Base-by-base conservation (phyloP, 768 basidiomycete species). In the Tephrocybe rancida region DNA sequence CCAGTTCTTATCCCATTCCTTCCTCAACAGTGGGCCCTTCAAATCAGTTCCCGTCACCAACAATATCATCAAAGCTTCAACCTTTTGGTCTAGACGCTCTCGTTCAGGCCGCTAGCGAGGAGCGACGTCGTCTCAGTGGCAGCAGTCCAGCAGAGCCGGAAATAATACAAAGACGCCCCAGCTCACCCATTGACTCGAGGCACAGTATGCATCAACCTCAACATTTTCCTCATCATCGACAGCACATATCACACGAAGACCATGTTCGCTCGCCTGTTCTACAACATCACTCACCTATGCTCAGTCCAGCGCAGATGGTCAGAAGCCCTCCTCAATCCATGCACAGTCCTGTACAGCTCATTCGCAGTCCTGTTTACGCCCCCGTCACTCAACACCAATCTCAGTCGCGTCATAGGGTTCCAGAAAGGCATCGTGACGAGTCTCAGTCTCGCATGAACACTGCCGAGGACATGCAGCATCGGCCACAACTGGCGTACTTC, bases 61-160 rank as follows among this genome's bases (percentile, higher is more conserved):
- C 52, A 53, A 62, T 27, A 61, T 26, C 52, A 42, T 25, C 56
- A 47, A 55, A 62, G 59, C 64, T 50, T 18, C 64, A 64, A 50
- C 70, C 57, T 63, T 62, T 70, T 3, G 80, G 79, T 21, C 69
- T 89, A 44, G 86, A 89, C 42, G 86, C 84, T 2, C 79, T 90
- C 38, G 87, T 86, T 10, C 85, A 88, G 67, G 87, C 80, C 19
- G 88, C 88, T 3, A 82, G 84, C 0, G 81, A 85, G 61, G 87
- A 88, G 60, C 78, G 82, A 41, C 74, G 79, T 29, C 70, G 85
- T 25, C 73, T 88, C 52, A 68, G 67, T 52, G 66, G 58, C 45
- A 67, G 72, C 56, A 48, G 56, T 30, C 32, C 57, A 16, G 10
- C 64, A 16, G 58, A 62, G 25, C 38, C 49, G 19, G 67, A 65